Percentiles rank a stretch among this genome's conserved stretches.
Conservation (phyloP, 2,329 filamentous ascomycete genomes). For the Trichoderma atroviride region DNA sequence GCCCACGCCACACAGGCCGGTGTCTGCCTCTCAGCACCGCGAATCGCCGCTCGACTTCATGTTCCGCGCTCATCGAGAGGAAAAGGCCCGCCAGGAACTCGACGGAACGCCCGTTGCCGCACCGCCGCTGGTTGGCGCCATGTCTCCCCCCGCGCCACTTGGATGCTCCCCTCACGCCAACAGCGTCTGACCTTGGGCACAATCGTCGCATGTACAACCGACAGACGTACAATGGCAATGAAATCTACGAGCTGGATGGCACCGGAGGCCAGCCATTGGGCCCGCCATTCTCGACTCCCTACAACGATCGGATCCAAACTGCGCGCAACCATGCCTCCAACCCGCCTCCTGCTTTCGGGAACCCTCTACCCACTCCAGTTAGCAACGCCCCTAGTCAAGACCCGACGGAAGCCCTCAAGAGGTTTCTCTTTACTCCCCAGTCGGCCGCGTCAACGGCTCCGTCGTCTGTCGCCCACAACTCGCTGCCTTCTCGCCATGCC, state of each 20-base stretch:
- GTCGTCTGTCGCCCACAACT: slow-evolving; percentile 12
- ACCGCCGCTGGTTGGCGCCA: slow-evolving; percentile 49
- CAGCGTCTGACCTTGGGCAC: slow-evolving; percentile 34
- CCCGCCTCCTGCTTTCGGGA: slow-evolving; percentile 27
- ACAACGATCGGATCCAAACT: slow-evolving; percentile 62
- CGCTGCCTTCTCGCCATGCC: background rate
- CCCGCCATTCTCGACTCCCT: slow-evolving; percentile 69
- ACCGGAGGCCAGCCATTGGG: slow-evolving; percentile 58
- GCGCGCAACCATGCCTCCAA: slow-evolving; percentile 45
- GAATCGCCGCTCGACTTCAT: slow-evolving; percentile 87
- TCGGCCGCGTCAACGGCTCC: background rate
- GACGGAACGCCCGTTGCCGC: slow-evolving; percentile 52
- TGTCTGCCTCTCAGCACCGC: slow-evolving; percentile 41
- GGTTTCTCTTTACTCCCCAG: slow-evolving; percentile 55
- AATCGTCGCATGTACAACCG: slow-evolving; percentile 33
- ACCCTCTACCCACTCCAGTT: slow-evolving; percentile 23
- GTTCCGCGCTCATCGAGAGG: slow-evolving; percentile 83
- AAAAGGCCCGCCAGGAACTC: slow-evolving; percentile 65
- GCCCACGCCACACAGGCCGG: slow-evolving; percentile 47
- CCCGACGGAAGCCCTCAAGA: slow-evolving; percentile 57
- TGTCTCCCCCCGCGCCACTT: slow-evolving; percentile 52
- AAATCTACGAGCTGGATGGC: slow-evolving; percentile 62
- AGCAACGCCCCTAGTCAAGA: slow-evolving; percentile 33
- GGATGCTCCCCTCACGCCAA: slow-evolving; percentile 32
- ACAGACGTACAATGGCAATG: slow-evolving; percentile 34